Percentiles rank a stretch among this genome's conserved stretches.
Evolutionary conservation across 2,329 filamentous ascomycete genomes (phyloP).

Genomic region (Diaporthe vexans): DNA sequence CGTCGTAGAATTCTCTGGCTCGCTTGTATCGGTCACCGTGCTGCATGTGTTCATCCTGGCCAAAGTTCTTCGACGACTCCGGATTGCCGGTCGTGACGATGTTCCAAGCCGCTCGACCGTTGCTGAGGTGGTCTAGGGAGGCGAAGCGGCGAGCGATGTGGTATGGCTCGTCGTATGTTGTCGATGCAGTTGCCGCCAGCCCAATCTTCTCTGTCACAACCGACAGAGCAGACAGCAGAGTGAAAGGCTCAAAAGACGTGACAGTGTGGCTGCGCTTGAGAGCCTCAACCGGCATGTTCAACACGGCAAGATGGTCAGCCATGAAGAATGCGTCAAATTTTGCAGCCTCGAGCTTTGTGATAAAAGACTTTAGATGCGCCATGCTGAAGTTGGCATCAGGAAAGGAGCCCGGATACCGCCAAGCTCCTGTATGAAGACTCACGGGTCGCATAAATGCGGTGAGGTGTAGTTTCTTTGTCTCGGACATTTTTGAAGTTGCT

Average conservation of each 20-base stretch:
- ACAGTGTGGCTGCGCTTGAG: constrained; percentile 70
- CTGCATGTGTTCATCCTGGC: constrained; percentile 63
- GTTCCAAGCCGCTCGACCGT: constrained; percentile 67
- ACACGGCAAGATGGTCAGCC: constrained; percentile 67
- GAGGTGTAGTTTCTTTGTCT: constrained; percentile 61
- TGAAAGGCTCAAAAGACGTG: constrained; percentile 70
- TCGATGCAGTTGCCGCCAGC: constrained; percentile 67
- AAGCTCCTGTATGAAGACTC: constrained; percentile 68
- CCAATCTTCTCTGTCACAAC: constrained; percentile 63
- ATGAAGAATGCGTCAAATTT: constrained; percentile 71
- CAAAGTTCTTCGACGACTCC: constrained; percentile 66
- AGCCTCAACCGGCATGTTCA: constrained; percentile 70
- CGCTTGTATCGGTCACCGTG: constrained; percentile 65
- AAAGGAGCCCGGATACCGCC: constrained; percentile 68
- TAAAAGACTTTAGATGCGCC: constrained; percentile 65
- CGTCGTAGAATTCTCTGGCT: constrained; percentile 66
- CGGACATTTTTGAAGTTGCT: constrained; percentile 17
- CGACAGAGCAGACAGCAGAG: constrained; percentile 64
- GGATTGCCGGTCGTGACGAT: constrained; percentile 68
- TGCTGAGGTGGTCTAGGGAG: constrained; percentile 65
- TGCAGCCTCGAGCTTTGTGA: constrained; percentile 65
- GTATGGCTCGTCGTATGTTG: constrained; percentile 68
- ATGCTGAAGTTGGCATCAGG: constrained; percentile 72
- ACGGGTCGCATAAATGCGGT: constrained; percentile 73
- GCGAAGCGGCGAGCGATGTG: constrained; percentile 68